Evolutionary conservation across 2,329 filamentous ascomycete species (phyloP), one percentile per base, ranked within the genome.

Genomic region (Pseudocercospora vitis): DNA sequence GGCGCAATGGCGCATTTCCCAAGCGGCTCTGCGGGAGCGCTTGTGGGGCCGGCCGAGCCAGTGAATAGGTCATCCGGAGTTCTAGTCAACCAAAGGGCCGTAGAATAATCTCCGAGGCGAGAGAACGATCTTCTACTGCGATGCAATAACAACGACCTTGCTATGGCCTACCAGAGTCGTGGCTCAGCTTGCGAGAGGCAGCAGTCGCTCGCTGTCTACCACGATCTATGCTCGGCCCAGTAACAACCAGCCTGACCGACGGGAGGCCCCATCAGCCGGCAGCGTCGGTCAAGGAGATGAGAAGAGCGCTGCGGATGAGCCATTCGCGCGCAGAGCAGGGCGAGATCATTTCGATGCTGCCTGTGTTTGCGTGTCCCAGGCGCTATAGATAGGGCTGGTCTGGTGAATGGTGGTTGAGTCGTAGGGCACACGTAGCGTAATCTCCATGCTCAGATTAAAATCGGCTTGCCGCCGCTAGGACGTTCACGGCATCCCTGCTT

Each of bases 101-200:
- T 7, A 1, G 1, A 40, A 53, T 48, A 53, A 53, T 53, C 44
- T 53, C 45, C 49, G 49, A 31, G 50, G 29, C 35, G n/a, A 31
- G 32, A 35, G 47, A 71, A 35, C 4, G 32, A 18, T 35, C 18
- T 14, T 35, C 32, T 35, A 4, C n/a, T 16, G 32, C 32, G 32
- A 35, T 16, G 32, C 32, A 35, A 18, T 35, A 35, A 35, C 14
- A 18, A 35, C 32, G 32, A 35, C 11, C 19, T n/a, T 35, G 32
- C 14, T 35, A 16, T 35, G 18, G 32, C n/a, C 32, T 35, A 16
- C 18, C n/a, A 16, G 12, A 14, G n/a, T 37, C 4, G 33, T 16
- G 11, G 14, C 4, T 12, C 33, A 16, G 14, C 33, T 18, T 5
- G 4, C 14, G 33, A n/a, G n/a, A 7, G 28, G 12, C 6, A 29